Evolutionary conservation across 768 basidiomycete genomes (phyloP).

Genomic region (Paxillus involutus): DNA sequence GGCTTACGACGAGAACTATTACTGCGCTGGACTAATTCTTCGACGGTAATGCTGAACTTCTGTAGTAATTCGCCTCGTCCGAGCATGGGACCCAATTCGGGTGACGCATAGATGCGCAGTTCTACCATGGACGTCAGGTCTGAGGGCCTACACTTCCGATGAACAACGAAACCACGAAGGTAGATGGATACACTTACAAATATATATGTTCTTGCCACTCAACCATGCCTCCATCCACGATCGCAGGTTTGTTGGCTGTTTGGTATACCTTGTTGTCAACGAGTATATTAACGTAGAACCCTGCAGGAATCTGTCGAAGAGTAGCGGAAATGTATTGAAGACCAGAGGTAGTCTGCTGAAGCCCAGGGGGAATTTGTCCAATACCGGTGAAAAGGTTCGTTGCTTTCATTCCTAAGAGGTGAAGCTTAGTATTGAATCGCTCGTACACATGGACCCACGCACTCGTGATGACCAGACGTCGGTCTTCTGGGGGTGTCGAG

Average conservation of each 20-base stretch:
- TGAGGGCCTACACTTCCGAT: background rate
- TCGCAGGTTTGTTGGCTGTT: background rate
- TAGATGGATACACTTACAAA: too few species aligned
- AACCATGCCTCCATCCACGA: background rate
- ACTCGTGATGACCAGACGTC: background rate
- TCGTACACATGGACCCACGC: background rate
- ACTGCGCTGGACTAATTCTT: background rate
- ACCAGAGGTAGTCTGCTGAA: too few species aligned
- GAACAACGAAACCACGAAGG: too few species aligned
- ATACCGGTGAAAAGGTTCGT: background rate
- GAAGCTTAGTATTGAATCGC: background rate
- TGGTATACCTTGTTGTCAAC: background rate
- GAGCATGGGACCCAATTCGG: background rate
- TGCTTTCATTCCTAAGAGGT: slow-evolving; percentile 4
- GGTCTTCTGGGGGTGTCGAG: too few species aligned
- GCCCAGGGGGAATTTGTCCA: too few species aligned
- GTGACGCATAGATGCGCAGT: background rate
- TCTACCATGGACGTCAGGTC: background rate
- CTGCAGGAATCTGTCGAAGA: slow-evolving; percentile 5
- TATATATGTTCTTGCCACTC: background rate
- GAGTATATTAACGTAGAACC: slow-evolving; percentile 3
- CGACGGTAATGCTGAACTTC: background rate
- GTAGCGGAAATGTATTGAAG: background rate
- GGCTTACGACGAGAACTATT: background rate
- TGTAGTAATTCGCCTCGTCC: background rate